Evolutionary conservation across 23 red algal species (phyloP).

Genomic region (Agarophyton chilense): DNA sequence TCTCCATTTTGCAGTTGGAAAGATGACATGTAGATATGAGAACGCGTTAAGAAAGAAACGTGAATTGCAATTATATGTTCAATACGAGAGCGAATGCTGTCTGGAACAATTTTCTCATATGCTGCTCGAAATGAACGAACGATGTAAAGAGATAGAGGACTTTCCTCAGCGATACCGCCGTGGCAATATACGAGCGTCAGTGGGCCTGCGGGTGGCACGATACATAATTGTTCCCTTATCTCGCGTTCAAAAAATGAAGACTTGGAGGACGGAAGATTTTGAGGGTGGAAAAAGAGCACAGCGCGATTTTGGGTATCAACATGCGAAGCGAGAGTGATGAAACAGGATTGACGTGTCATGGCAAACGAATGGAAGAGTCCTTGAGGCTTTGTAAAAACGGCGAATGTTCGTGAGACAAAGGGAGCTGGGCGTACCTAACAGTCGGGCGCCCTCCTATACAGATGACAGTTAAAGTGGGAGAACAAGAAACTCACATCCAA

Average conservation of each 20-base stretch:
- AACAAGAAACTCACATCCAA: too few relatives aligned
- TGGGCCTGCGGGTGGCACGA: conserved; percentile 1
- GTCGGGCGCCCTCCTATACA: too few relatives aligned
- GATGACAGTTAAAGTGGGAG: too few relatives aligned
- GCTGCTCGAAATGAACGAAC: conserved; percentile 40
- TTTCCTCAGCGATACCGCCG: background rate
- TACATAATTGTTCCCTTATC: conserved; percentile 7
- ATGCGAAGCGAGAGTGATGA: background rate
- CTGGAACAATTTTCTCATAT: conserved; percentile 32
- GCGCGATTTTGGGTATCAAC: conserved; percentile 1
- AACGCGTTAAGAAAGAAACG: conserved; percentile 28
- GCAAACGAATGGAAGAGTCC: background rate
- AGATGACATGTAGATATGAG: conserved; percentile 52
- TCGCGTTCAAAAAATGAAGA: background rate
- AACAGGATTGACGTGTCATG: background rate
- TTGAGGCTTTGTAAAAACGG: background rate
- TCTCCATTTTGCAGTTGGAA: conserved; percentile 19
- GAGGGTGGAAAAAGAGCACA: conserved; percentile 29
- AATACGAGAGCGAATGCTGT: conserved; percentile 14
- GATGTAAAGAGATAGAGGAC: background rate
- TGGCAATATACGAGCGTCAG: conserved; percentile 23
- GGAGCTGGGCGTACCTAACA: too few relatives aligned
- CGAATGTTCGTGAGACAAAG: background rate
- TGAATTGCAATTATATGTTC: conserved; percentile 42
- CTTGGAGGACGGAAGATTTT: conserved; percentile 2